Evolutionary conservation across 2,329 filamentous ascomycete species (phyloP), one percentile per base, ranked within the genome.

Genomic region (Nothopassalora personata): DNA sequence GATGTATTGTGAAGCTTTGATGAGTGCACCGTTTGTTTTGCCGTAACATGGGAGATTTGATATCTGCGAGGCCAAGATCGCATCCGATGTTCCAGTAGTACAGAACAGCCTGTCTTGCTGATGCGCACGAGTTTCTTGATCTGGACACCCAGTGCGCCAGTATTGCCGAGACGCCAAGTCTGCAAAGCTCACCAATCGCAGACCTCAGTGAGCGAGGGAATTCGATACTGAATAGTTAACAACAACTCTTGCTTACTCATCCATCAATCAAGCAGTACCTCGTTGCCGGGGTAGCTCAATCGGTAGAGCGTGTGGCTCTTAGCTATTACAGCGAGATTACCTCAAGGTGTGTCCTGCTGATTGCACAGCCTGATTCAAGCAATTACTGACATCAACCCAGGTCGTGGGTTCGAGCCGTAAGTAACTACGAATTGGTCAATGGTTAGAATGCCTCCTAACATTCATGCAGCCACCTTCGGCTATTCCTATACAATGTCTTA

Each of bases 251-350:
- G 36, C 31, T 43, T 13, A 43, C 39, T 43, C 39, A 43, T 43
- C 39, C 39, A 43, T 43, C 39, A 43, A 43, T 8, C 15, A 49
- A 49, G 4, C n/a, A 47, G 3, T 28, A 30, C 46, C 46, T 30
- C 46, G 28, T 28, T 49, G 76, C 76, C 72, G 72, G 76, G 75
- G 74, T 78, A 79, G 76, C 77, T 79, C 77, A 79, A 79, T 79
- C 75, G 77, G 76, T 75, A 79, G 77, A 78, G 77, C 77, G 77
- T 79, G 77, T 77, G 77, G 76, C 77, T 79, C 76, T 78, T 79
- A 79, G 23, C 19, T 27, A 18, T 18, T 7, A n/a, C 9, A 43
- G 39, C 39, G 39, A 43, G 39, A 43, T 43, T 13, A 43, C 39
- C 39, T 43, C 39, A 43, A 43, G 39, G 39, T 36, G 34, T 11